A percentile compares a stretch with the other conserved stretches of the same genome.
Evolutionary conservation across 139 green algal genomes (phyloP).

Genomic region (Tetradesmus lagerheimii): DNA sequence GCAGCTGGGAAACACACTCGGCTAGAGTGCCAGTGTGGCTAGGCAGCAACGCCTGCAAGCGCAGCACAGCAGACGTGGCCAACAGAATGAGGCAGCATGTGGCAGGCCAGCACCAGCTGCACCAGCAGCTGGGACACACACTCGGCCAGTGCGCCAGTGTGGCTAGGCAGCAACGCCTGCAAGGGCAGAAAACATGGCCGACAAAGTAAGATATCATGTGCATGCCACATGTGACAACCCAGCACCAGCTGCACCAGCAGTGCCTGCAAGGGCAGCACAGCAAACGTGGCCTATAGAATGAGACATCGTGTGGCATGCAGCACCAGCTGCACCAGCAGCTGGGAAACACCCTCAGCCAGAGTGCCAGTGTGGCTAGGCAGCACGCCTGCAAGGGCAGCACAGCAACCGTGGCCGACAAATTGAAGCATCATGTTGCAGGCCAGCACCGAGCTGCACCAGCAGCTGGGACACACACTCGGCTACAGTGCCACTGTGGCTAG

Average conservation of each 20-base stretch:
- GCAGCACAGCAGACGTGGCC: neutral
- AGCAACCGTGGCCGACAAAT: neutral
- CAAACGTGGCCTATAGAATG: too few species aligned
- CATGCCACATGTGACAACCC: constrained; percentile 61
- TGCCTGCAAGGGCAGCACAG: too few species aligned
- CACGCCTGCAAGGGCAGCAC: constrained; percentile 12
- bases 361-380: constrained; percentile 51
- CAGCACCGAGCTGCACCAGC: constrained; percentile 60
- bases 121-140: constrained; percentile 62
- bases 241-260: constrained; percentile 48
- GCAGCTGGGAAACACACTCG: constrained; percentile 65
- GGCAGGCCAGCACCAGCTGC: too few species aligned
- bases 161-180: constrained; percentile 24
- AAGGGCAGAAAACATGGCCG: too few species aligned
- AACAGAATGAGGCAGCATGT: too few species aligned
- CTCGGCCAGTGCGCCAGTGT: constrained; percentile 68
- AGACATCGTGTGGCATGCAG: constrained; percentile 53
- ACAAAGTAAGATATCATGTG: too few species aligned
- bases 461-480: constrained; percentile 65
- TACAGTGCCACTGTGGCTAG: constrained; percentile 56
- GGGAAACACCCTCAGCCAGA: constrained; percentile 67
- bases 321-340: constrained; percentile 60
- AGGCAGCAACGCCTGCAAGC: constrained; percentile 37
- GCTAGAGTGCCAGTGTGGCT: constrained; percentile 59
- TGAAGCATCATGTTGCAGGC: too few species aligned